Conservation (phyloP, 176 grass and related monocot species). For the Olyra latifolia region DNA sequence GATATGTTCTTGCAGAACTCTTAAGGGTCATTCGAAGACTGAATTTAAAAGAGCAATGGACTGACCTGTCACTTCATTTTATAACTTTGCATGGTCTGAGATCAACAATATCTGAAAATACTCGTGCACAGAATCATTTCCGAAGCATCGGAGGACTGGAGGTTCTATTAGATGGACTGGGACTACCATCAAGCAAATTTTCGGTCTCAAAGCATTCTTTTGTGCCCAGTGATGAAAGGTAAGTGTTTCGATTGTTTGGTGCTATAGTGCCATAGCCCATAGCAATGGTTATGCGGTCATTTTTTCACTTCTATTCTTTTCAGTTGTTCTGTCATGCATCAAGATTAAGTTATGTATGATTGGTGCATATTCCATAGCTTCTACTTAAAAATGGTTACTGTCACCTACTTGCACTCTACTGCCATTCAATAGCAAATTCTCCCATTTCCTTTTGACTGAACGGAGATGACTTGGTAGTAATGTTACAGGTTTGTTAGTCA, state of each 20-base stretch:
- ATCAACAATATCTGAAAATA: conserved; percentile 82
- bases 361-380: not conserved
- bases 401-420: conserved; percentile 1
- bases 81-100: conserved; percentile 77
- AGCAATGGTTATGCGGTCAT: not conserved
- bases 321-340: conserved; percentile 12
- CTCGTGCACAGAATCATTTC: conserved; percentile 95
- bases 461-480: not conserved
- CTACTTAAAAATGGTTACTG: not conserved
- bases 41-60: conserved; percentile 96
- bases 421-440: conserved; percentile 3
- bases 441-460: conserved; percentile 9
- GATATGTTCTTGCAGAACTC: conserved; percentile 72
- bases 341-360: not conserved
- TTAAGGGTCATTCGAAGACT: conserved; percentile 91
- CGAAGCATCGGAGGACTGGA: conserved; percentile 97
- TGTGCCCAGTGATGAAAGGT: conserved; percentile 82
- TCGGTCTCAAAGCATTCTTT: conserved; percentile 56
- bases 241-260: conserved; percentile 20
- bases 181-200: conserved; percentile 90
- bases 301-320: conserved; percentile 24
- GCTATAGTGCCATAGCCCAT: not conserved
- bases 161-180: conserved; percentile 94
- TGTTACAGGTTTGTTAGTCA: not conserved
- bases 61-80: conserved; percentile 82